Evolutionary conservation across 495 filamentous ascomycete genomes (phyloP).

Genomic region (Aspergillus olivimuriae): DNA sequence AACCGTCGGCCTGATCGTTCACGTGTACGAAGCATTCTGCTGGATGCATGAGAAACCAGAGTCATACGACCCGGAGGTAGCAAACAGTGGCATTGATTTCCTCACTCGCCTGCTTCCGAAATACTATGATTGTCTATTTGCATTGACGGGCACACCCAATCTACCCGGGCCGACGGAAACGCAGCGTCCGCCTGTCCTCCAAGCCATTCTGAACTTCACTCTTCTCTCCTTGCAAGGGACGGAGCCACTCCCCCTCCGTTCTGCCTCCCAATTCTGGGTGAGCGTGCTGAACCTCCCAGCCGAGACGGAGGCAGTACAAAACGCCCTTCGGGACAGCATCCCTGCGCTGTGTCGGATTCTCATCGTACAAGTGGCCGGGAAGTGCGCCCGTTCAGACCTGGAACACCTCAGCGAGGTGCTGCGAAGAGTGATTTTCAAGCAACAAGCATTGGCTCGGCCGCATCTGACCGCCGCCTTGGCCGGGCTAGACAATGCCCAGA

Average conservation of each 20-base stretch:
- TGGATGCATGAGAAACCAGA: slow-evolving; percentile 50
- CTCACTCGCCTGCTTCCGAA: slow-evolving; percentile 58
- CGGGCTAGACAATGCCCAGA: slow-evolving; percentile 52
- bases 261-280: slow-evolving; percentile 79
- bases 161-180: slow-evolving; percentile 1
- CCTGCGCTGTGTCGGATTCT: slow-evolving; percentile 54
- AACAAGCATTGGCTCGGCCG: slow-evolving; percentile 57
- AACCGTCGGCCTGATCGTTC: slow-evolving; percentile 52
- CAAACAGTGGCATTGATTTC: slow-evolving; percentile 70
- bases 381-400: slow-evolving; percentile 69
- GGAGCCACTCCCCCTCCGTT: slow-evolving; percentile 74
- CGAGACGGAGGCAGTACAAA: slow-evolving; percentile 42
- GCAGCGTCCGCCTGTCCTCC: slow-evolving; percentile 37
- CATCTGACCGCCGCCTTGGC: slow-evolving; percentile 54
- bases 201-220: slow-evolving; percentile 70
- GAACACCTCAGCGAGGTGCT: slow-evolving; percentile 71
- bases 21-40: slow-evolving; percentile 60
- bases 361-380: slow-evolving; percentile 64
- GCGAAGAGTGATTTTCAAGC: slow-evolving; percentile 63
- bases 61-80: slow-evolving; percentile 66
- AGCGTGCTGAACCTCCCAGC: slow-evolving; percentile 37
- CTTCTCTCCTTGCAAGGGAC: slow-evolving; percentile 63
- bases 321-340: slow-evolving; percentile 51
- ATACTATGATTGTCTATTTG: slow-evolving; percentile 44
- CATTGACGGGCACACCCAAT: slow-evolving; percentile 21